These are phyloP conservation scores for Ampelocalamus luodianensis DNA, from an alignment of 176 grass and related monocot species.

Conservation along the genomic window DNA sequence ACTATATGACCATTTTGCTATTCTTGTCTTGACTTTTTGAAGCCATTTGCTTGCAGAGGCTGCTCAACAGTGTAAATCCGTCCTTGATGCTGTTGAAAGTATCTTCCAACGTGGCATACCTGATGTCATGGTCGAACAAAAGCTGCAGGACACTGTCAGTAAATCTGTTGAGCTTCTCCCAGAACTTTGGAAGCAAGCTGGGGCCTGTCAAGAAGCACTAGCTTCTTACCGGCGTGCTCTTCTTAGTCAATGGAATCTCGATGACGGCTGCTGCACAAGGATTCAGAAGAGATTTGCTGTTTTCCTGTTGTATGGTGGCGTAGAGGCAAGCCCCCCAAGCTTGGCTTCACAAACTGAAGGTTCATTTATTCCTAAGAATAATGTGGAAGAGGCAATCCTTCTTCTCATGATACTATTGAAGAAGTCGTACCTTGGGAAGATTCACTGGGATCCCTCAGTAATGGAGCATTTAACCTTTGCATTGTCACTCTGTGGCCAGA, in stretches of 20 bases:
- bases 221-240: slow-evolving; percentile 83
- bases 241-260: slow-evolving; percentile 95
- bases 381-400: slow-evolving; percentile 95
- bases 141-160: slow-evolving; percentile 91
- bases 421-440: slow-evolving; percentile 81
- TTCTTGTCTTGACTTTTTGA: slow-evolving; percentile 25
- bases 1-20: neutral
- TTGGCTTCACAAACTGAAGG: slow-evolving; percentile 85
- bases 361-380: slow-evolving; percentile 90
- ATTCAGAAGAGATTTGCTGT: slow-evolving; percentile 96
- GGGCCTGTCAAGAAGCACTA: slow-evolving; percentile 72
- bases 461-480: slow-evolving; percentile 94
- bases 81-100: slow-evolving; percentile 91
- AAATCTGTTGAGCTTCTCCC: slow-evolving; percentile 92
- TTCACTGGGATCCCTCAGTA: slow-evolving; percentile 86
- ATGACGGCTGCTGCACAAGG: slow-evolving; percentile 77
- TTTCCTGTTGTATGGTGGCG: slow-evolving; percentile 82
- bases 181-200: slow-evolving; percentile 95
- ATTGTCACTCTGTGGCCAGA: slow-evolving; percentile 83
- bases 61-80: slow-evolving; percentile 79
- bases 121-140: slow-evolving; percentile 85
- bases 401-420: slow-evolving; percentile 84
- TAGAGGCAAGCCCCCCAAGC: slow-evolving; percentile 75
- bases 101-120: slow-evolving; percentile 93
- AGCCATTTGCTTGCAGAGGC: slow-evolving; percentile 70